Percentiles rank a stretch among this genome's conserved stretches.
Evolutionary conservation across 257 asterid species (phyloP).

Genomic region (Petunia axillaris): DNA sequence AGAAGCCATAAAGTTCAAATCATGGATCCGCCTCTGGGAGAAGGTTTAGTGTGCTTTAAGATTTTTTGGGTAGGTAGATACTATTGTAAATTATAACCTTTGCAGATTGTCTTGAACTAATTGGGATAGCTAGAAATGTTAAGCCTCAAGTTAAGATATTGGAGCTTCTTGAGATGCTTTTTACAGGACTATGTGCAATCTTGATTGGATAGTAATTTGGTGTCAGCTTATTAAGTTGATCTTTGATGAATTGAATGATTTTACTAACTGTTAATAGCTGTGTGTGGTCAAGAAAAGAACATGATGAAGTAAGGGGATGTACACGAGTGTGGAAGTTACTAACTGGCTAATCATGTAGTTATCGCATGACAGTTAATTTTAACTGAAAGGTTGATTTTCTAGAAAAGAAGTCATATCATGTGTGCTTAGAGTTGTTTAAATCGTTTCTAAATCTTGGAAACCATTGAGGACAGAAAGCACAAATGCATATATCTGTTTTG

Average conservation of each 20-base stretch:
- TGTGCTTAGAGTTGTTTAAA: background rate
- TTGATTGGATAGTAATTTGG: background rate
- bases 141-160: background rate
- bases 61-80: slow-evolving; percentile 4
- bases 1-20: too few species aligned
- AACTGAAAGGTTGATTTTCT: slow-evolving; percentile 8
- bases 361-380: background rate
- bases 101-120: slow-evolving; percentile 12
- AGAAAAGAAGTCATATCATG: background rate
- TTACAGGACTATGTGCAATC: background rate
- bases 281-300: background rate
- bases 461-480: slow-evolving; percentile 16
- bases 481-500: background rate
- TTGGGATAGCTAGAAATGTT: background rate
- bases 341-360: slow-evolving; percentile 9
- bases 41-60: background rate
- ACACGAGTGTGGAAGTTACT: background rate
- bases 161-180: slow-evolving; percentile 18
- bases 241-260: slow-evolving; percentile 12
- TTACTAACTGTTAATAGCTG: background rate
- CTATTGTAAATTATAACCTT: background rate
- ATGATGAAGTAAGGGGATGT: background rate
- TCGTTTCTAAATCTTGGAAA: background rate
- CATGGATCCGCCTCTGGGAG: too few species aligned
- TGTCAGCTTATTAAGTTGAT: background rate